Evolutionary conservation across 345 rosid species (phyloP).

Genomic region (Euclidium syriacum): DNA sequence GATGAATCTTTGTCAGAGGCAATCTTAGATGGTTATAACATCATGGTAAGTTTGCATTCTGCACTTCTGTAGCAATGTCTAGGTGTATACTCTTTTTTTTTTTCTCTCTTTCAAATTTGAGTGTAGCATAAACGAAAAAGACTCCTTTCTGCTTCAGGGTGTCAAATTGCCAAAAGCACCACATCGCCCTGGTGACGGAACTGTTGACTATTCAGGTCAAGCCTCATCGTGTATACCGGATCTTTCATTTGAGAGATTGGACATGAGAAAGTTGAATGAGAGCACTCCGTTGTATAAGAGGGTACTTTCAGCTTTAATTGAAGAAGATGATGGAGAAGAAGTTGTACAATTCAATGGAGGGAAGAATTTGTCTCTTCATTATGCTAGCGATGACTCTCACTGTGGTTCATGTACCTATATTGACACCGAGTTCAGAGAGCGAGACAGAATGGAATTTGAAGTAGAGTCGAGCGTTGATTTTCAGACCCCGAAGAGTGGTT

Average conservation of each 20-base stretch:
- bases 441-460: constrained; percentile 92
- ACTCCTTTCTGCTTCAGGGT: constrained; percentile 36
- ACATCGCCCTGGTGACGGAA: constrained; percentile 37
- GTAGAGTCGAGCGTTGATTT: constrained; percentile 74
- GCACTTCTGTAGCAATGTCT: constrained; percentile 1
- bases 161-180: constrained; percentile 36
- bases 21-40: constrained; percentile 38
- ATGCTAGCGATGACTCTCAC: constrained; percentile 94
- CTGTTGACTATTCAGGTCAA: constrained; percentile 36
- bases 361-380: constrained; percentile 70
- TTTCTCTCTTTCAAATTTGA: too few species aligned
- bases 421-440: constrained; percentile 75
- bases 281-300: constrained; percentile 74
- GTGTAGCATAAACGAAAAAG: neutral
- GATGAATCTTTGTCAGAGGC: constrained; percentile 61
- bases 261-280: constrained; percentile 52
- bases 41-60: constrained; percentile 46
- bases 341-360: constrained; percentile 51
- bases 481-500: constrained; percentile 57
- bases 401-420: constrained; percentile 89
- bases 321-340: constrained; percentile 89
- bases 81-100: constrained; percentile 7
- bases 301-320: constrained; percentile 88
- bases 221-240: constrained; percentile 36
- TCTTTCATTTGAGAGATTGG: constrained; percentile 44